These are phyloP conservation scores for Knoxia roxburghii DNA, from an alignment of 257 asterid genomes.

Conservation along the genomic window DNA sequence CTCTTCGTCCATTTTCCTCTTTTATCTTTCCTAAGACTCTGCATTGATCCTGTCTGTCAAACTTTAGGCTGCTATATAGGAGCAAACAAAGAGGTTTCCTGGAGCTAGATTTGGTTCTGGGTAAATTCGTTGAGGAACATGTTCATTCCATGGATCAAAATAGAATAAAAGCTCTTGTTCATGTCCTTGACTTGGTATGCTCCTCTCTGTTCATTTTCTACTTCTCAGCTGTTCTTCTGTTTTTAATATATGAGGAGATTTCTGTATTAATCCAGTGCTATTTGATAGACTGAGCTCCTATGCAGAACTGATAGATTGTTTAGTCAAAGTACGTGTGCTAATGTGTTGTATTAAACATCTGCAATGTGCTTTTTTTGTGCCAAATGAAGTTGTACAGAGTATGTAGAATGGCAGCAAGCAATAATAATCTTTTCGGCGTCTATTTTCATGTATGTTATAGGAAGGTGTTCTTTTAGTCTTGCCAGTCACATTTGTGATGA, in stretches of 20 bases:
- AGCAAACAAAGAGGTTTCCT: constrained; percentile 91
- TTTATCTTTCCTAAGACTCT: background rate
- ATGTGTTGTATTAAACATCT: background rate
- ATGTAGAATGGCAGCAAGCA: background rate
- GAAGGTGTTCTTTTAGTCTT: background rate
- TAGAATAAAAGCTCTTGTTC: constrained; percentile 62
- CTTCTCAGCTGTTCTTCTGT: background rate
- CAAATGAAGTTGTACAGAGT: background rate
- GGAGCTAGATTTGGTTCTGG: constrained; percentile 84
- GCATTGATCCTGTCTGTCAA: background rate
- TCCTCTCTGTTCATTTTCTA: background rate
- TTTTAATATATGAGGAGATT: too few species aligned
- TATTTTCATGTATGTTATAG: background rate
- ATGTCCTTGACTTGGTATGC: constrained; percentile 74
- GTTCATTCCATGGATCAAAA: constrained; percentile 64
- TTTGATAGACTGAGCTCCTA: background rate
- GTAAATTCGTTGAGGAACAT: constrained; percentile 88
- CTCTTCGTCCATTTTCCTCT: background rate
- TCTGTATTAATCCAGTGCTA: background rate
- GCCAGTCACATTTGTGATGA: background rate
- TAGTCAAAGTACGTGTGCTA: background rate
- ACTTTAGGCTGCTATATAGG: constrained; percentile 65
- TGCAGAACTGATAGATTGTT: background rate
- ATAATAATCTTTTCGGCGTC: background rate
- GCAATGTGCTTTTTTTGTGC: background rate